Conservation (phyloP, 352 stramenopile genomes). For the Blastocystis sp. region DNA sequence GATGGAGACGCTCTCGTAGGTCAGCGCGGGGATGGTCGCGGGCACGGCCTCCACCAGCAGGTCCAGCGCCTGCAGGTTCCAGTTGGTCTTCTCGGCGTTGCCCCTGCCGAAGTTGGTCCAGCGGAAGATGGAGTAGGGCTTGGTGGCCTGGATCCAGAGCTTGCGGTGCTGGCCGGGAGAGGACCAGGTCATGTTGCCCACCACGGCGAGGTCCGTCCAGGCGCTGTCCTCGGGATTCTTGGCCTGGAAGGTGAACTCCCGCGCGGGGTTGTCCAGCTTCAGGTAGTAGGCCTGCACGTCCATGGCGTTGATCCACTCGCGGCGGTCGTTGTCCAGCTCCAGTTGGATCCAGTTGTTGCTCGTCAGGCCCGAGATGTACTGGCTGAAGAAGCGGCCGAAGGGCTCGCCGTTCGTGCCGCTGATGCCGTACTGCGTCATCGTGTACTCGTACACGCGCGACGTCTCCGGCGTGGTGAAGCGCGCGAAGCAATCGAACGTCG, state of each 20-base stretch:
- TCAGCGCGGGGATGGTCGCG: not conserved
- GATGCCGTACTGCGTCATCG: not conserved
- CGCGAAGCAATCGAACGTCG: slow-evolving; percentile 23
- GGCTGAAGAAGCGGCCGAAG: not conserved
- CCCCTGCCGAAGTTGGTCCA: slow-evolving; percentile 20
- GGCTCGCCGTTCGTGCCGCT: not conserved
- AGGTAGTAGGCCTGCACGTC: not conserved
- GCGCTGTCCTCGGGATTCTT: slow-evolving; percentile 7
- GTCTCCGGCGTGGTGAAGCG: not conserved
- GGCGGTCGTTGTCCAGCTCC: not conserved
- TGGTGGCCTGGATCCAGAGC: slow-evolving; percentile 6
- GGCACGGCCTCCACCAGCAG: not conserved
- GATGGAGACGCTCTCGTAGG: not conserved
- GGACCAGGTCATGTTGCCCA: not conserved
- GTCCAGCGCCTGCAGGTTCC: not conserved
- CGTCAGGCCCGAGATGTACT: not conserved
- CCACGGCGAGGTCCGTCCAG: not conserved
- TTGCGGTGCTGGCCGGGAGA: not conserved
- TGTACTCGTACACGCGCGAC: slow-evolving; percentile 42
- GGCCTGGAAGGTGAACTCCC: not conserved
- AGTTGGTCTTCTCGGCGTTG: slow-evolving; percentile 1
- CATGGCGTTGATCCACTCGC: slow-evolving; percentile 20
- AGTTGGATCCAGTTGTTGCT: not conserved
- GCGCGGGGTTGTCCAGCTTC: not conserved
- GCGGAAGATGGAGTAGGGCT: slow-evolving; percentile 16